These are phyloP conservation scores for Venturia effusa DNA, from an alignment of 2,329 filamentous ascomycete species.

Conservation along the genomic window DNA sequence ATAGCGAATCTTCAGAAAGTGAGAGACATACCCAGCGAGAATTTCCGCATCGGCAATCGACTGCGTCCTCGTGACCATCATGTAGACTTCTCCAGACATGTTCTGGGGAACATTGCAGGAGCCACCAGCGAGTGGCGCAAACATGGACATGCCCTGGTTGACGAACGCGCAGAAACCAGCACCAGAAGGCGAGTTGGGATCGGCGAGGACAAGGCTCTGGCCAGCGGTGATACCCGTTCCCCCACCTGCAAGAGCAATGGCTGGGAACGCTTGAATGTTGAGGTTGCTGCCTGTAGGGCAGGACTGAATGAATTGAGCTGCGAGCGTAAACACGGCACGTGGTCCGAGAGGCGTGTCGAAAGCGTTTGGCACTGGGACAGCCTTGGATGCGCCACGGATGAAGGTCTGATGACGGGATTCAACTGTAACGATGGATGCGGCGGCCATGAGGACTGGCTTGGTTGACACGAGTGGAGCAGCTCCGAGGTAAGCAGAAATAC, in stretches of 20 bases:
- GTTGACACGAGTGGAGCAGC: constrained; percentile 55
- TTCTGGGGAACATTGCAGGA: constrained; percentile 52
- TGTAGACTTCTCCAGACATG: constrained; percentile 54
- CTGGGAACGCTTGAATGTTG: constrained; percentile 52
- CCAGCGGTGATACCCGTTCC: constrained; percentile 28
- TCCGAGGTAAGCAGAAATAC: constrained; percentile 61
- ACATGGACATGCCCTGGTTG: constrained; percentile 52
- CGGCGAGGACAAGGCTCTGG: constrained; percentile 27
- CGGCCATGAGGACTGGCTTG: constrained; percentile 50
- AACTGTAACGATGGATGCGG: constrained; percentile 60
- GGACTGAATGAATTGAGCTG: constrained; percentile 58
- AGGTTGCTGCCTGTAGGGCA: constrained; percentile 57
- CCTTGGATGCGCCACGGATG: constrained; percentile 50
- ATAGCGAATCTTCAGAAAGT: background rate
- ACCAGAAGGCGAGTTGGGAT: constrained; percentile 24
- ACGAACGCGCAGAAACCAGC: constrained; percentile 58
- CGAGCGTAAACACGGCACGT: constrained; percentile 61
- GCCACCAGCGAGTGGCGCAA: constrained; percentile 44
- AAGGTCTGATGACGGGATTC: constrained; percentile 66
- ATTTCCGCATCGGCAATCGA: constrained; percentile 49
- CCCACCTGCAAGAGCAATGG: constrained; percentile 41
- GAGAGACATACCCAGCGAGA: constrained; percentile 42
- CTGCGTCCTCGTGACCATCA: constrained; percentile 49
- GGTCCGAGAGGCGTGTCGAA: constrained; percentile 62
- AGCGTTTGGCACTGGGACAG: constrained; percentile 52